Evolutionary conservation across 192 early-diverging fungal genomes (phyloP).

Genomic region (Umbelopsis vinacea): DNA sequence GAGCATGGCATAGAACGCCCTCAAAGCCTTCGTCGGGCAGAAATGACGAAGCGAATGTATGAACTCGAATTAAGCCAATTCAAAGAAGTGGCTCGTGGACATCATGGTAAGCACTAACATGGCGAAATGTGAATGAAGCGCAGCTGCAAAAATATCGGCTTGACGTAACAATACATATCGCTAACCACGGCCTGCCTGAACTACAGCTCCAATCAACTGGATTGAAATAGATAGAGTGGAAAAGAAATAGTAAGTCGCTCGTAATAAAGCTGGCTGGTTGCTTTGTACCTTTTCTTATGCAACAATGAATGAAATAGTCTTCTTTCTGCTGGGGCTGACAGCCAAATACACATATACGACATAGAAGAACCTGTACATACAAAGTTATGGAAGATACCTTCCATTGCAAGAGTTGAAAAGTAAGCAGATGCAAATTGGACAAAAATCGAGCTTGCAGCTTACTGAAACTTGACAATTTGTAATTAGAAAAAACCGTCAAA

Average conservation of each 20-base stretch:
- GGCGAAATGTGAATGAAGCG: neutral
- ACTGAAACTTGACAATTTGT: neutral
- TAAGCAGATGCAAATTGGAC: slow-evolving; percentile 25
- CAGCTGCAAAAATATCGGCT: neutral
- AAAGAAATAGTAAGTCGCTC: slow-evolving; percentile 54
- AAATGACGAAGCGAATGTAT: slow-evolving; percentile 35
- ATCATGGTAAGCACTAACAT: slow-evolving; percentile 23
- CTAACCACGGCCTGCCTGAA: neutral
- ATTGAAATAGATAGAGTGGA: slow-evolving; percentile 61
- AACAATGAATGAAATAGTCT: slow-evolving; percentile 44
- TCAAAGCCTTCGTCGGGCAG: slow-evolving; percentile 24
- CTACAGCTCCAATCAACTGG: slow-evolving; percentile 46
- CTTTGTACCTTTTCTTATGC: neutral
- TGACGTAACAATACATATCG: neutral
- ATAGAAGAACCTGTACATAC: slow-evolving; percentile 45
- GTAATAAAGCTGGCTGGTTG: neutral
- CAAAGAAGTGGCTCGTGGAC: slow-evolving; percentile 28
- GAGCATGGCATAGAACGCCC: slow-evolving; percentile 11
- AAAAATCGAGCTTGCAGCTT: neutral
- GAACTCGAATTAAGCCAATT: slow-evolving; percentile 29
- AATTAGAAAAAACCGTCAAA: slow-evolving; percentile 56
- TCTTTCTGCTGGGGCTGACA: slow-evolving; percentile 65
- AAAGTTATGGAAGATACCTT: slow-evolving; percentile 22
- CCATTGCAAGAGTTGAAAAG: slow-evolving; percentile 41
- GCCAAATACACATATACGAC: slow-evolving; percentile 64